Percentiles rank a stretch among this genome's conserved stretches.
Conservation (phyloP, 192 early-diverging fungal species). For the Podila verticillata region DNA sequence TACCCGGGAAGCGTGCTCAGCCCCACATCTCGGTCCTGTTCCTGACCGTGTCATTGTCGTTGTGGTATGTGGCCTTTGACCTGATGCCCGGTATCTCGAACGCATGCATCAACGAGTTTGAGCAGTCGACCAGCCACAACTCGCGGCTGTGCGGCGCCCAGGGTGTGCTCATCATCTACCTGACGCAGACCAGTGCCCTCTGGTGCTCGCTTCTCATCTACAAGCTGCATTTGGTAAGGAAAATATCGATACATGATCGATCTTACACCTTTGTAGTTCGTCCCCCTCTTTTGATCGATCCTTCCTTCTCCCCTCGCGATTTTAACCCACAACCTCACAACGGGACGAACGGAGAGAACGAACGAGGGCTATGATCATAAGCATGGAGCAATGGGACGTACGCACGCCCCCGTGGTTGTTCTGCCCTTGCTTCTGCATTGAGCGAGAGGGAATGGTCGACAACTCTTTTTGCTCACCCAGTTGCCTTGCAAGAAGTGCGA, state of each 20-base stretch:
- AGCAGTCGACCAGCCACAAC: conserved; percentile 31
- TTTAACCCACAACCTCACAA: neutral
- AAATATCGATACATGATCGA: neutral
- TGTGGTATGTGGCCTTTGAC: conserved; percentile 44
- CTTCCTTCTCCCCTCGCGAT: neutral
- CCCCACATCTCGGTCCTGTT: conserved; percentile 47
- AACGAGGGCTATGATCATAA: neutral
- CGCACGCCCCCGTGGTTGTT: too few relatives aligned
- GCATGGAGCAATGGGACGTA: too few relatives aligned
- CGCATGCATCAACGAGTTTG: conserved; percentile 43
- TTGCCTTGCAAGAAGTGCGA: too few relatives aligned
- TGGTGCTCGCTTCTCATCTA: conserved; percentile 46
- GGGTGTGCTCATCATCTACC: conserved; percentile 42
- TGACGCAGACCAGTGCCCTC: conserved; percentile 37
- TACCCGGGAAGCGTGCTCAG: conserved; percentile 38
- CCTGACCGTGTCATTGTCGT: conserved; percentile 22
- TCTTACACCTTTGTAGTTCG: neutral
- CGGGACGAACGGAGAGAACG: neutral
- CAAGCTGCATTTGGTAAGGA: conserved; percentile 44
- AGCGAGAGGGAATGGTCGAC: too few relatives aligned
- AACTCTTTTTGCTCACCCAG: too few relatives aligned
- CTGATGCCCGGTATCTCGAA: conserved; percentile 45
- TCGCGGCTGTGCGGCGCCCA: conserved; percentile 33
- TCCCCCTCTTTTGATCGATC: neutral
- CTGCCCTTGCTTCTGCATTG: too few relatives aligned